phyloP scores from a whole-genome alignment of 441 rosid species.

The Flueggea neowawraea region DNA sequence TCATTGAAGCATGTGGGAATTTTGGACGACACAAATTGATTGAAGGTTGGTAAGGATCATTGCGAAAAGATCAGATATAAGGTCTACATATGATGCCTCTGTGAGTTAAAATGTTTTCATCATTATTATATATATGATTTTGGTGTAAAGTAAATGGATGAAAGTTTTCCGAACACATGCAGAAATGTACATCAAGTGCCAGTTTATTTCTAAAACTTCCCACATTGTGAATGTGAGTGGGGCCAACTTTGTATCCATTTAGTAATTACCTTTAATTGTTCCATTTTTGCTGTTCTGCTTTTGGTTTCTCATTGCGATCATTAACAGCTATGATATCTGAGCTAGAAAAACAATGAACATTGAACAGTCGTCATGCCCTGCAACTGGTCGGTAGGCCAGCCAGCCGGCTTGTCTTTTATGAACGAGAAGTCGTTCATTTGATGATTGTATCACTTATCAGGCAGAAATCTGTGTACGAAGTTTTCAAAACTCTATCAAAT shows the following conservation, averaged over 20 bases:
- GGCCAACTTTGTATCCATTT: neutral
- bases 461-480: too few species aligned
- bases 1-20: neutral
- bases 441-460: too few species aligned
- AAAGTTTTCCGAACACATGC: constrained; percentile 10
- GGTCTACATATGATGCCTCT: constrained; percentile 3
- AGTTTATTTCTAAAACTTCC: constrained; percentile 3
- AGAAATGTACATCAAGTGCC: neutral
- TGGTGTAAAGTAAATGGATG: neutral
- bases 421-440: too few species aligned
- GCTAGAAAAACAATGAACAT: too few species aligned
- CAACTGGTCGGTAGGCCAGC: too few species aligned
- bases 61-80: too few species aligned
- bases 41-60: constrained; percentile 11
- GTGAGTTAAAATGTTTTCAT: constrained; percentile 7
- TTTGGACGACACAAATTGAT: constrained; percentile 6
- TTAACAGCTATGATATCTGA: too few species aligned
- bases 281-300: neutral
- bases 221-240: constrained; percentile 4
- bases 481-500: too few species aligned
- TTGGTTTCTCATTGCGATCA: neutral
- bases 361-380: too few species aligned
- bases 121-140: neutral
- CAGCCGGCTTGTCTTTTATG: too few species aligned
- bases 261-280: neutral